Percentiles rank a stretch among this genome's conserved stretches.
phyloP scores from a whole-genome alignment of 108 stramenopile genomes.

The Nannochloropsis gaditana region DNA sequence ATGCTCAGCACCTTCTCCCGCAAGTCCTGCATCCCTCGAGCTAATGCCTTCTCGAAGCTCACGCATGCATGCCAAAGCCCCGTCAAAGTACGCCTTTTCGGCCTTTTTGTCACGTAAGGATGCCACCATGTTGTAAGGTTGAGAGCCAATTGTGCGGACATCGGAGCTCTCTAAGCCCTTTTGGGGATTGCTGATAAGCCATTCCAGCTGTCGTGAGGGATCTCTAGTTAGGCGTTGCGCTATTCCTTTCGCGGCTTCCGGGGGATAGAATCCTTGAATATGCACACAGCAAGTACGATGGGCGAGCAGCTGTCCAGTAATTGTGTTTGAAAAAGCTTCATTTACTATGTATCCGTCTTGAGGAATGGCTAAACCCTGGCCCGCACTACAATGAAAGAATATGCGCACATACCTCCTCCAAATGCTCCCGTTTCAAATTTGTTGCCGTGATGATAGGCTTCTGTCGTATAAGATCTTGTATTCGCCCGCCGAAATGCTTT shows the following conservation, averaged over 20 bases:
- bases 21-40: conserved; percentile 18
- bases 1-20: neutral
- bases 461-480: neutral
- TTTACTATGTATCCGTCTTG: neutral
- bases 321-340: neutral
- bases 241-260: conserved; percentile 21
- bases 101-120: conserved; percentile 23
- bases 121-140: conserved; percentile 43
- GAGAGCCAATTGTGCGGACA: conserved; percentile 33
- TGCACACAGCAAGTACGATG: conserved; percentile 40
- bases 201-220: conserved; percentile 26
- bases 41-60: neutral
- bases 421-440: neutral
- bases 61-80: conserved; percentile 20
- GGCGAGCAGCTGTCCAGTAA: conserved; percentile 20
- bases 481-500: neutral
- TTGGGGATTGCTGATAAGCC: conserved; percentile 29
- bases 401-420: conserved; percentile 17
- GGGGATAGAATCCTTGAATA: conserved; percentile 37
- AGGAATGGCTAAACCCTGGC: neutral
- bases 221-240: conserved; percentile 24
- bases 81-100: neutral
- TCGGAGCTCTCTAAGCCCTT: conserved; percentile 42
- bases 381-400: neutral
- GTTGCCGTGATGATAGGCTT: conserved; percentile 26